phyloP scores from a whole-genome alignment of 2,329 filamentous ascomycete genomes.

The Alternaria conjuncta region DNA sequence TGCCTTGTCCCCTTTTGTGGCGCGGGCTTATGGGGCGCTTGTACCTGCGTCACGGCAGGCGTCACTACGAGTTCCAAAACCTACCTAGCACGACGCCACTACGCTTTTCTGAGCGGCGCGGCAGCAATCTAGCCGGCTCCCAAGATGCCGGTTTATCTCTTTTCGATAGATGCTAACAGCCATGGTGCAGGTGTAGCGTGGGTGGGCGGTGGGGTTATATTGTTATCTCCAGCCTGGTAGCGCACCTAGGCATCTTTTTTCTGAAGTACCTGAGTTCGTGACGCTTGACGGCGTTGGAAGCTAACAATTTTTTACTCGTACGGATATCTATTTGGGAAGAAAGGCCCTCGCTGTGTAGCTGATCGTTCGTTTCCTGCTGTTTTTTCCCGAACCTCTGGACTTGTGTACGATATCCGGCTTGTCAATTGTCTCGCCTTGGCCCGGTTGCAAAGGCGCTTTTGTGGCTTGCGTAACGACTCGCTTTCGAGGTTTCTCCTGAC shows the following conservation, averaged over 20 bases:
- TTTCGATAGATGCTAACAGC: slow-evolving; percentile 6
- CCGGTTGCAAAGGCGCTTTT: background rate
- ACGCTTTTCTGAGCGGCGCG: background rate
- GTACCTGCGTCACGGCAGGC: slow-evolving; percentile 4
- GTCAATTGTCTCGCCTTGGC: background rate
- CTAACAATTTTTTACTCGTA: background rate
- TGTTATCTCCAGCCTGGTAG: background rate
- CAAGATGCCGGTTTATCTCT: background rate
- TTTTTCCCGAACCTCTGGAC: background rate
- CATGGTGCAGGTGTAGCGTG: slow-evolving; percentile 6
- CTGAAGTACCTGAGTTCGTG: background rate
- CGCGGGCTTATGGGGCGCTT: background rate
- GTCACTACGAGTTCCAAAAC: background rate
- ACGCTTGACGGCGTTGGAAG: background rate
- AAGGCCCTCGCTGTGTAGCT: background rate
- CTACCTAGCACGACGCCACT: background rate
- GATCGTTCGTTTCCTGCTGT: background rate
- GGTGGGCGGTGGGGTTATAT: background rate
- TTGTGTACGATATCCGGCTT: background rate
- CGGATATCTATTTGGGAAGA: background rate
- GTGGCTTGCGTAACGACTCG: slow-evolving; percentile 1
- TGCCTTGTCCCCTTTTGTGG: background rate
- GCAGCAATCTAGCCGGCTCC: background rate
- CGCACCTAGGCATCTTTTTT: background rate
- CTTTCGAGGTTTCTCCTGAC: background rate